phyloP scores from a whole-genome alignment of 2,329 filamentous ascomycete genomes.

The Cladosporium sp. region DNA sequence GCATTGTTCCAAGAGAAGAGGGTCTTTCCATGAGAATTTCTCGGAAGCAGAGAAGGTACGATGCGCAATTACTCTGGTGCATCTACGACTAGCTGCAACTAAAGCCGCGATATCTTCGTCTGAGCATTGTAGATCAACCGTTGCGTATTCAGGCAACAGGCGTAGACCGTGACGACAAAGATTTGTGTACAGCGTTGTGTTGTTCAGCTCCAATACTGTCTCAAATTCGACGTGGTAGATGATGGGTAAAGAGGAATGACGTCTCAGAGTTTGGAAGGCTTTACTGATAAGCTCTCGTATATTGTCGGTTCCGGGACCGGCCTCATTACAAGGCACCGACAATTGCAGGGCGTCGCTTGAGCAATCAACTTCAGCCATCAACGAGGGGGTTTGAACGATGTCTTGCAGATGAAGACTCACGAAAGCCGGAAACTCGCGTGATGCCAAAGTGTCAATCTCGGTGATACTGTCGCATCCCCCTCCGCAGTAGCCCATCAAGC shows the following conservation, averaged over 20 bases:
- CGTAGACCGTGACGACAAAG: background rate
- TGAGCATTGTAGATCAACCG: constrained; percentile 1
- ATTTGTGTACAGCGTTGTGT: background rate
- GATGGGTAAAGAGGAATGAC: background rate
- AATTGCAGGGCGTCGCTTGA: background rate
- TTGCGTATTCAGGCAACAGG: constrained; percentile 2
- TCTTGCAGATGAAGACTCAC: background rate
- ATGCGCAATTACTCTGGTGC: background rate
- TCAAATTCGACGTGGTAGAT: background rate
- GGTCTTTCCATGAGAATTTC: background rate
- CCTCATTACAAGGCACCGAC: background rate
- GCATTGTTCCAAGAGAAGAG: background rate
- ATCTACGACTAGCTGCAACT: background rate
- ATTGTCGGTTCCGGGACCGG: too few relatives aligned
- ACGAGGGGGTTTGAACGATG: background rate
- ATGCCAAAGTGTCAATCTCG: background rate
- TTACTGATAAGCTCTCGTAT: background rate
- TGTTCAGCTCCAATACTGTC: too few relatives aligned
- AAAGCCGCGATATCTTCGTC: background rate
- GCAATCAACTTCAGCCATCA: background rate
- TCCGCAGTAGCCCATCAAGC: background rate
- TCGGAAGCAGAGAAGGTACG: background rate
- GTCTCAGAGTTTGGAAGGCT: background rate
- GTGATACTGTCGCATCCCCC: background rate
- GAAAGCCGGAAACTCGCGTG: background rate